Conservation (phyloP, 371 early-diverging fungal species). For the Rhizomucor pusillus region DNA sequence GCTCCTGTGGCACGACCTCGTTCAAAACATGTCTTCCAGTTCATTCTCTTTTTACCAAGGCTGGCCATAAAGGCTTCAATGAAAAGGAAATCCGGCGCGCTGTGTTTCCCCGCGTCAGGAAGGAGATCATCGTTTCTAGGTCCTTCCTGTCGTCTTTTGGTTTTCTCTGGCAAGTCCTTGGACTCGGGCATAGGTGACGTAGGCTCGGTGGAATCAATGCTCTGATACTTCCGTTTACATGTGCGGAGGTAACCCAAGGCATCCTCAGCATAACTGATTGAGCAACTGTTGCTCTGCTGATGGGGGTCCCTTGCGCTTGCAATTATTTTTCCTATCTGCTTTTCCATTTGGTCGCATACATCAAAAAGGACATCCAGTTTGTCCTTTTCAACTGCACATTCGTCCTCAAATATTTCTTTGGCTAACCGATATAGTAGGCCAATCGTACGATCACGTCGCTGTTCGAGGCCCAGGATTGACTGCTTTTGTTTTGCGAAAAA, state of each 20-base stretch:
- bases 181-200: neutral
- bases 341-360: neutral
- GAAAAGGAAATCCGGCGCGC: too few species aligned
- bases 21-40: too few species aligned
- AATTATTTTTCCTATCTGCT: neutral
- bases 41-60: too few species aligned
- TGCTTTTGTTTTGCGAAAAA: slow-evolving; percentile 5
- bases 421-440: neutral
- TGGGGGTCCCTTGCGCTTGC: neutral
- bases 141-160: too few species aligned
- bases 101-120: too few species aligned
- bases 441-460: slow-evolving; percentile 1
- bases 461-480: neutral
- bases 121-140: too few species aligned
- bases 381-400: neutral
- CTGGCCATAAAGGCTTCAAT: too few species aligned
- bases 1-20: too few species aligned
- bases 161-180: neutral
- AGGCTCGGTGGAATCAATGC: neutral
- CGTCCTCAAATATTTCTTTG: neutral
- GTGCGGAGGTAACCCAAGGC: neutral
- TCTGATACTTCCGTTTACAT: neutral
- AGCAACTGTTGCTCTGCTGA: neutral
- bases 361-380: neutral
- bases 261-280: neutral